These are phyloP conservation scores for Saccharomyces hybrid DNA, from an alignment of 1,139 yeast genomes.

Conservation along the genomic window DNA sequence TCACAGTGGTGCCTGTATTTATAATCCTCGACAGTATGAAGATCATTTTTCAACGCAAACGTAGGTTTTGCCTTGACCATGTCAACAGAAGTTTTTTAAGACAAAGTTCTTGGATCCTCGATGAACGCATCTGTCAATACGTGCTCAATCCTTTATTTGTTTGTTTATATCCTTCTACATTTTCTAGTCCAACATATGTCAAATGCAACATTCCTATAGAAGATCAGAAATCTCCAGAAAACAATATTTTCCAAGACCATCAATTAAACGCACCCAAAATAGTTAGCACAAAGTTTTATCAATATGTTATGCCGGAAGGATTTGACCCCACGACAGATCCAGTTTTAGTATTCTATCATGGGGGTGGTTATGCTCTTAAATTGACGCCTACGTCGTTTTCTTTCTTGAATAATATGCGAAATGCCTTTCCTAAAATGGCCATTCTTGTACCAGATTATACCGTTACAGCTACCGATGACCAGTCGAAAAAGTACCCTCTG, in stretches of 20 bases:
- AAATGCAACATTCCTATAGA: slow-evolving; percentile 1
- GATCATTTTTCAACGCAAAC: background rate
- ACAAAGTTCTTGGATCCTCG: slow-evolving; percentile 12
- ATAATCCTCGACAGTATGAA: background rate
- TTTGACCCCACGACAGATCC: slow-evolving; percentile 15
- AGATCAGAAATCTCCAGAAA: background rate
- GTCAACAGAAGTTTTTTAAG: slow-evolving; percentile 14
- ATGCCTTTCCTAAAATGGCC: slow-evolving; percentile 11
- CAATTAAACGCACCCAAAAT: background rate
- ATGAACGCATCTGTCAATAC: slow-evolving; percentile 8
- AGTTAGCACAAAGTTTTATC: slow-evolving; percentile 2
- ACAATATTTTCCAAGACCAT: slow-evolving; percentile 1
- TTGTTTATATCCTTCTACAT: slow-evolving; percentile 1
- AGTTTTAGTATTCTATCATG: slow-evolving; percentile 17
- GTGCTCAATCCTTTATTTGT: slow-evolving; percentile 17
- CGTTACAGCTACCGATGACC: slow-evolving; percentile 7
- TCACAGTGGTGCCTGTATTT: slow-evolving; percentile 5
- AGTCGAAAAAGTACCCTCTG: slow-evolving; percentile 8
- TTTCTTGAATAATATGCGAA: slow-evolving; percentile 11
- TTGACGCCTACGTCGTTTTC: slow-evolving; percentile 11
- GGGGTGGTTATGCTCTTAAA: slow-evolving; percentile 21
- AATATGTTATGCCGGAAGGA: slow-evolving; percentile 10
- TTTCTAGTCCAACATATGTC: background rate
- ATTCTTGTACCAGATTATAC: slow-evolving; percentile 17
- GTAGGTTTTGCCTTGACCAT: slow-evolving; percentile 4